Conservation (phyloP, 441 rosid genomes). For the Erysimum cheiri region DNA sequence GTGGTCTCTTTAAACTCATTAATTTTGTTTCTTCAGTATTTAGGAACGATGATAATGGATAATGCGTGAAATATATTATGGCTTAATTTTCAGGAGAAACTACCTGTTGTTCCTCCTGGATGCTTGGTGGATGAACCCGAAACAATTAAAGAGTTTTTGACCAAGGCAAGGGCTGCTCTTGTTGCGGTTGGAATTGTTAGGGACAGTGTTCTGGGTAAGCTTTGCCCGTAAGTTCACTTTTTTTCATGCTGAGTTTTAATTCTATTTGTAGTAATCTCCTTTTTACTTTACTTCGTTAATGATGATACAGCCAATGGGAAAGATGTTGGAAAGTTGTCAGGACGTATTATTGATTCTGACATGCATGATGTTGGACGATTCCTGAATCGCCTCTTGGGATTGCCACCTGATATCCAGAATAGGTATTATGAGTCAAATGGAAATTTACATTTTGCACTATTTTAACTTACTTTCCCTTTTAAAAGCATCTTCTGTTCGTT, state of each 20-base stretch:
- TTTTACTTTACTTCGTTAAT: slow-evolving; percentile 27
- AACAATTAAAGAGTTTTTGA: slow-evolving; percentile 78
- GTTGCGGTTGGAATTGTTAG: slow-evolving; percentile 98
- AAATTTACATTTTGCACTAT: not conserved
- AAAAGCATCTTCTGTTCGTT: slow-evolving; percentile 23
- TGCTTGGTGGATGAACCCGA: slow-evolving; percentile 91
- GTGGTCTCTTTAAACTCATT: slow-evolving; percentile 8
- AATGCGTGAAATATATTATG: slow-evolving; percentile 21
- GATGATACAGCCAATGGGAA: slow-evolving; percentile 75
- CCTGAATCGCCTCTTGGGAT: slow-evolving; percentile 92
- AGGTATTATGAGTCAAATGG: slow-evolving; percentile 51
- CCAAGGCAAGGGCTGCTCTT: slow-evolving; percentile 95
- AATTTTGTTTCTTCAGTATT: slow-evolving; percentile 21
- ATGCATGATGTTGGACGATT: slow-evolving; percentile 99
- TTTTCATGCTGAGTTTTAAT: slow-evolving; percentile 9
- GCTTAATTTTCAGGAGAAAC: slow-evolving; percentile 71
- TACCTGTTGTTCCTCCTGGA: slow-evolving; percentile 97
- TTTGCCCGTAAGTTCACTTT: slow-evolving; percentile 19
- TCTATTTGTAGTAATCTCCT: slow-evolving; percentile 26
- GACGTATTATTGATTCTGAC: slow-evolving; percentile 97
- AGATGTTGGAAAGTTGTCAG: slow-evolving; percentile 78
- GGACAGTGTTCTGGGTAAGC: slow-evolving; percentile 80
- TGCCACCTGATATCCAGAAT: slow-evolving; percentile 97
- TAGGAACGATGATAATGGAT: slow-evolving; percentile 23
- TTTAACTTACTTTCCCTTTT: not conserved